A percentile compares a stretch with the other conserved stretches of the same genome.
These are phyloP conservation scores for Monilinia laxa DNA, from an alignment of 2,329 filamentous ascomycete species.

Conservation along the genomic window DNA sequence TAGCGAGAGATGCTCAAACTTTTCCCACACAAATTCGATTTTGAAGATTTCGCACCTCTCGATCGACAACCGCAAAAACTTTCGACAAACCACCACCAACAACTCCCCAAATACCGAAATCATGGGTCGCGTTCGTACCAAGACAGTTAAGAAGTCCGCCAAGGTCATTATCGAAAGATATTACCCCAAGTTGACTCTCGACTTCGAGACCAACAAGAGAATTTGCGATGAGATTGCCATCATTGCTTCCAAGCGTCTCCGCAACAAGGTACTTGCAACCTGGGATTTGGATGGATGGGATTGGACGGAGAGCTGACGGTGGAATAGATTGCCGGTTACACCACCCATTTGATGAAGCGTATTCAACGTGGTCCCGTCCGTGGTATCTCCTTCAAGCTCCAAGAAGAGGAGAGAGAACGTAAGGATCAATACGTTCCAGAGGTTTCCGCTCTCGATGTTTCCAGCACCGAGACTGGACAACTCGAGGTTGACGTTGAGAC, in stretches of 20 bases:
- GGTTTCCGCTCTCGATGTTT: constrained; percentile 97
- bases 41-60: background rate
- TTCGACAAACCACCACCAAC: constrained; percentile 23
- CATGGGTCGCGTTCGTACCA: constrained; percentile 48
- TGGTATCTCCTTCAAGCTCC: constrained; percentile 99
- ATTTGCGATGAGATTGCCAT: constrained; percentile 99
- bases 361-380: constrained; percentile 99
- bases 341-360: constrained; percentile 99
- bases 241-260: constrained; percentile 97
- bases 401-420: constrained; percentile 99
- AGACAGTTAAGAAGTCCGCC: constrained; percentile 58
- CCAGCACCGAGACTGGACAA: constrained; percentile 90
- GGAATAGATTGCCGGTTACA: constrained; percentile 92
- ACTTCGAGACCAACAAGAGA: constrained; percentile 99
- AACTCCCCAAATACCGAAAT: constrained; percentile 36
- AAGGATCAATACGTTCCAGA: constrained; percentile 99
- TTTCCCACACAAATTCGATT: constrained; percentile 24
- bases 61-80: constrained; percentile 22
- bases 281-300: background rate
- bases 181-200: constrained; percentile 96
- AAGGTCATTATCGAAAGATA: constrained; percentile 99
- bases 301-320: constrained; percentile 60
- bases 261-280: constrained; percentile 80
- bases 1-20: constrained; percentile 21
- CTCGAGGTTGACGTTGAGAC: constrained; percentile 96